Evolutionary conservation across 2,329 filamentous ascomycete genomes (phyloP).

Genomic region (Claviceps cyperi): DNA sequence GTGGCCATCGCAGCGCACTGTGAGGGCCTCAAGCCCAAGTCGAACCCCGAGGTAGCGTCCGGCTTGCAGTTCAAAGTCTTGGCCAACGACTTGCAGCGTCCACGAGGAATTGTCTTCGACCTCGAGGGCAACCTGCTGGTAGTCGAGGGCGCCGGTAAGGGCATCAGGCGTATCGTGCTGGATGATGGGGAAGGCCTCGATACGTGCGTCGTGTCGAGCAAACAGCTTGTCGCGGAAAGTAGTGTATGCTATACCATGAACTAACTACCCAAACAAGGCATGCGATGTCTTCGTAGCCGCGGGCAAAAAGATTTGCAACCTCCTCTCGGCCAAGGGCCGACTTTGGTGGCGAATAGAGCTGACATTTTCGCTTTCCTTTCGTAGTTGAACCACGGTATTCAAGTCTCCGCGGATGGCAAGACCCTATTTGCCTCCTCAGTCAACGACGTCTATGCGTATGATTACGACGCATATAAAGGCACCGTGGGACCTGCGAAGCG

Average conservation of each 20-base stretch:
- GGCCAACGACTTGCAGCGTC: slow-evolving; percentile 11
- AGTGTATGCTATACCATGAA: slow-evolving; percentile 8
- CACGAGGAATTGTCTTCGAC: slow-evolving; percentile 23
- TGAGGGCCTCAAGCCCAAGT: slow-evolving; percentile 3
- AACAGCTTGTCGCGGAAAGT: slow-evolving; percentile 13
- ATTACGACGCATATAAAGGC: slow-evolving; percentile 37
- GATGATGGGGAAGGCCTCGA: slow-evolving; percentile 15
- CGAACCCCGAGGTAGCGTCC: slow-evolving; percentile 9
- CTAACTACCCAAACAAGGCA: too few relatives aligned
- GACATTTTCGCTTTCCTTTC: background rate
- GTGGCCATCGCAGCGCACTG: slow-evolving; percentile 5
- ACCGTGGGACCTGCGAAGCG: slow-evolving; percentile 28
- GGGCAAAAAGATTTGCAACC: too few relatives aligned
- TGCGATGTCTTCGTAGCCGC: too few relatives aligned
- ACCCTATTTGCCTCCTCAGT: slow-evolving; percentile 36
- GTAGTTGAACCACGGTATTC: slow-evolving; percentile 36
- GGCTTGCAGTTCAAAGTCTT: slow-evolving; percentile 16
- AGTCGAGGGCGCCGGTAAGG: slow-evolving; percentile 15
- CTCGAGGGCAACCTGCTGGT: slow-evolving; percentile 23
- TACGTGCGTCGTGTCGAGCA: slow-evolving; percentile 16
- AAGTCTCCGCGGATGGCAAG: slow-evolving; percentile 29
- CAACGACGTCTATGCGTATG: slow-evolving; percentile 41
- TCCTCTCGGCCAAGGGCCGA: too few relatives aligned
- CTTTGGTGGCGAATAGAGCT: background rate
- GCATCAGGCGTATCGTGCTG: slow-evolving; percentile 20